Base-by-base conservation (phyloP, 2,329 filamentous ascomycete genomes). In the Penicillium palitans region DNA sequence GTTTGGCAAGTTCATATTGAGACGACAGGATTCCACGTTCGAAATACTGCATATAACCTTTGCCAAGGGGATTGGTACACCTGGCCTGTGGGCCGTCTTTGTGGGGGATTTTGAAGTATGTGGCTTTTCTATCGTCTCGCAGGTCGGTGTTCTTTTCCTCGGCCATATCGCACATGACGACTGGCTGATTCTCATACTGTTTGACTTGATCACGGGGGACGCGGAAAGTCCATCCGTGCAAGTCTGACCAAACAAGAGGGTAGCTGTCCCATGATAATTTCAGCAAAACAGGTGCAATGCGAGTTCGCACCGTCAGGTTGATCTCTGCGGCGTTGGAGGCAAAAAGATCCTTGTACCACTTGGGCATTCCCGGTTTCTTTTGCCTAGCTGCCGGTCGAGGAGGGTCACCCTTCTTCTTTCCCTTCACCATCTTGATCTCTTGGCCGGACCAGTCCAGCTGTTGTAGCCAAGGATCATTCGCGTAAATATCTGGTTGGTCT, bases 401-500 rank as follows among this genome's bases (percentile, higher is more conserved):
- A 12, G 89, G 87, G 56, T 96, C 91, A 10, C 79, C 81, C 74
- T 96, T 97, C 76, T 90, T 93, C 79, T 95, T 97, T 4, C 88
- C 90, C 72, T 97, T 98, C 24, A 87, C 87, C 90, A 93, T 95
- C 71, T 86, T 93, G 61, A 96, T 83, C 73, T 96, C 91, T 75
- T 98, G 93, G 4, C 91, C 91, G 0, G 90, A 90, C 95, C 95
- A 99, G 79, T 99, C 93, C 52, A 99, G 83, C 79, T 99, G 95
- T 63, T 83, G 84, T 69, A 99, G 76, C 96, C 96, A 99, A 6
- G 93, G 91, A 69, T 99, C 93, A 41, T 84, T 88, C 55, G 81
- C 78, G 79, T 91, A 96, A 46, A 87, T 81, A 25, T 88, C 83
- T 0, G 86, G 77, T 46, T 91, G 79, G 1, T 84, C 83, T 68